Evolutionary conservation across 129 eudicot genomes (phyloP), one percentile per base, ranked within the genome.

Genomic region (Rutidosis leptorrhynchoides): DNA sequence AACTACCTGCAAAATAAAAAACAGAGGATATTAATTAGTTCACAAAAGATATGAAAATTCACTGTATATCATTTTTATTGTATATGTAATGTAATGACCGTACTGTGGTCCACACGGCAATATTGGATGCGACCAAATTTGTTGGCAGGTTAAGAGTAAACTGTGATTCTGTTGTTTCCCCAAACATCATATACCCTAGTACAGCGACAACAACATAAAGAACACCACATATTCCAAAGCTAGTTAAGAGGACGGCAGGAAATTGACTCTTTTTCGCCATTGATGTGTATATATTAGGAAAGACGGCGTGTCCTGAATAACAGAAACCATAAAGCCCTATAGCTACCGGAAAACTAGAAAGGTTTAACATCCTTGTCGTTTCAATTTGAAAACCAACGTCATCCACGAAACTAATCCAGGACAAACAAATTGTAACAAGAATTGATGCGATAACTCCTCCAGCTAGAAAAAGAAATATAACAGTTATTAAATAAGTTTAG

Each of bases 91-190:
- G n/a, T n/a, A n/a, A 12, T 72, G 49, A 59, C 29, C 87, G 2
- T 85, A 91, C 95, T 75, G 90, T 93, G 46, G 99, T 93, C 99
- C 99, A 89, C 65, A 93, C 86, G 52, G 99, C 99, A 77, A 93
- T 77, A 25, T 89, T 93, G 16, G 98, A 80, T 26, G 90, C 96
- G 35, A 86, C 77, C 73, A 85, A 72, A 53, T 86, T 79, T 3
- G 79, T 62, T 7, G 98, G 98, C 86, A 93, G 55, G 74, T 93
- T 93, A 43, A 93, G 95, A 4, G 98, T 93, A 68, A 83, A 93
- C 58, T 93, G 96, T 9, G 98, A 93, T 55, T 76, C 68, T 51
- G 92, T 82, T 64, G 90, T 77, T 62, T 88, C 93, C 10, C 95
- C 96, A 59, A 85, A 93, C 87, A 89, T 78, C 77, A 70, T 1